phyloP scores from a whole-genome alignment of 2,329 filamentous ascomycete species.

The Didymella sp. region DNA sequence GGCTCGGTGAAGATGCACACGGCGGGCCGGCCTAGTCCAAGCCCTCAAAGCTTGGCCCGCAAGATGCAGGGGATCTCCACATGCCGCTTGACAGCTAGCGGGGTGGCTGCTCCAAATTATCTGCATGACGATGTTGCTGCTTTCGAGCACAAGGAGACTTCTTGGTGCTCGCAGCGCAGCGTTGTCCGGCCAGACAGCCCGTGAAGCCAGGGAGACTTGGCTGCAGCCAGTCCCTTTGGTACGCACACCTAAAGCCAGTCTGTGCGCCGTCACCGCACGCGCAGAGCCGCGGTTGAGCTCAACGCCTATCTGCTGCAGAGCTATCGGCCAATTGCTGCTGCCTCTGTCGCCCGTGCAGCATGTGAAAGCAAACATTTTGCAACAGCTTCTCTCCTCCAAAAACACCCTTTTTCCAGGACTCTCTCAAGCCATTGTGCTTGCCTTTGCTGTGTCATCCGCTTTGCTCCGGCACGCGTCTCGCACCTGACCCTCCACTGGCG shows the following conservation, averaged over 20 bases:
- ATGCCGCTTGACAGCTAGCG: background rate
- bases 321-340: constrained; percentile 1
- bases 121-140: background rate
- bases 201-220: background rate
- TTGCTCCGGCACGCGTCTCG: constrained; percentile 3
- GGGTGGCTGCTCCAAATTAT: background rate
- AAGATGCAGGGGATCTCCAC: background rate
- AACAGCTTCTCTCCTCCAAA: too few relatives aligned
- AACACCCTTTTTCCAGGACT: background rate
- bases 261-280: constrained; percentile 15
- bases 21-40: background rate
- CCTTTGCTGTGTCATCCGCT: background rate
- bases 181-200: background rate
- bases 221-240: background rate
- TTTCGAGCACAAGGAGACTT: background rate
- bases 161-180: background rate
- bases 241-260: background rate
- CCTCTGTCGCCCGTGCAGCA: constrained; percentile 6
- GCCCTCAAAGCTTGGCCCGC: background rate
- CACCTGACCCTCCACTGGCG: constrained; percentile 10
- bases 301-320: constrained; percentile 5
- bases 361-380: constrained; percentile 8
- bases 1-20: background rate
- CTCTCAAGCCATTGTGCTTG: background rate
- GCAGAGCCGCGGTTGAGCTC: constrained; percentile 23